Evolutionary conservation across 257 asterid species (phyloP), one percentile per base, ranked within the genome.

Genomic region (Prunella vulgaris): DNA sequence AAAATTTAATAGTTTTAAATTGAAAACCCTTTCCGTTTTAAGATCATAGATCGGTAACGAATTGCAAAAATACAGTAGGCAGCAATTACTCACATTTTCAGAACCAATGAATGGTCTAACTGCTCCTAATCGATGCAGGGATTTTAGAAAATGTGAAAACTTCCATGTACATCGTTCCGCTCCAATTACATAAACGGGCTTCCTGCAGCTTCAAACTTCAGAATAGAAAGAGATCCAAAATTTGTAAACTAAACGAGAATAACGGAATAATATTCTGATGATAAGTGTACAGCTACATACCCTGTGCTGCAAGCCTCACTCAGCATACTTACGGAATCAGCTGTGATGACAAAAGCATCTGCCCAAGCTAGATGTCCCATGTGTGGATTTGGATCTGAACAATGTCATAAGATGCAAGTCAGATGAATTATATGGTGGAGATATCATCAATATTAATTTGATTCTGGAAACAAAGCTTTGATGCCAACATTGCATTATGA

Each of bases 261-360:
- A n/a, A n/a, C n/a, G n/a, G 56, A 21, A 12, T 21, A 6, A 25
- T 15, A 3, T 64, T 70, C 5, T 40, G n/a, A 18, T 60, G 8
- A 21, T 42, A 46, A 32, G 67, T 25, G 21, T 17, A 18, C 15
- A 44, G 64, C 27, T 2, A 70, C 80, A 59, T 89, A 92, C 98
- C 98, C 97, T 1, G 96, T 92, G 76, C 93, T 90, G 87, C 98
- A 92, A 70, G 97, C 96, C 83, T 92, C 98, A 60, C 98, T 90
- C 79, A 92, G 76, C 98, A 92, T 92, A 66, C 97, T 90, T 51
- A 90, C 86, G 10, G 98, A 90, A 76, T 92, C 98, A 48, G 98
- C 98, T 32, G 98, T 86, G 82, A 92, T 72, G 66, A 88, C 85
- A 64, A 92, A 90, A 38, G 96, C 92, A 84, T 92, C 93, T 3